Evolutionary conservation across 2,329 filamentous ascomycete genomes (phyloP).

Genomic region (Domatiomyces catenatus): DNA sequence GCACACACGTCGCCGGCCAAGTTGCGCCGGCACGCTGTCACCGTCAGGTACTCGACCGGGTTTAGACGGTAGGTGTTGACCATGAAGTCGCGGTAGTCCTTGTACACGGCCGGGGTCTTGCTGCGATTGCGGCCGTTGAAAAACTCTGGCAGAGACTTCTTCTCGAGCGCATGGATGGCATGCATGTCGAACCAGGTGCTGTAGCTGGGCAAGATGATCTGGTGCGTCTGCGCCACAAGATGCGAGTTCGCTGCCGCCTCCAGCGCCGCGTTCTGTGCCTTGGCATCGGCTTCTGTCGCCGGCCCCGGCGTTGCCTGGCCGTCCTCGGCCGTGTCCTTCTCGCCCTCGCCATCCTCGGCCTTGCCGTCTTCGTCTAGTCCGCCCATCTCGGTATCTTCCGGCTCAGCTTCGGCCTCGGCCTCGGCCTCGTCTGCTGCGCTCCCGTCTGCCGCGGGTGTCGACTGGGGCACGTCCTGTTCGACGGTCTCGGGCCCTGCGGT

Average conservation of each 20-base stretch:
- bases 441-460: slow-evolving; percentile 42
- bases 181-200: slow-evolving; percentile 99
- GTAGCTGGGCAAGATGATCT: slow-evolving; percentile 93
- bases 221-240: slow-evolving; percentile 81
- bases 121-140: slow-evolving; percentile 97
- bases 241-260: slow-evolving; percentile 83
- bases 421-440: slow-evolving; percentile 23
- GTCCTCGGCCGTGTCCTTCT: slow-evolving; percentile 31
- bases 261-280: slow-evolving; percentile 62
- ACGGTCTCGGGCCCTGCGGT: neutral
- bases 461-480: slow-evolving; percentile 17
- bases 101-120: slow-evolving; percentile 94
- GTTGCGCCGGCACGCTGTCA: slow-evolving; percentile 89
- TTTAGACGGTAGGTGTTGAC: slow-evolving; percentile 97
- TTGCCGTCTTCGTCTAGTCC: slow-evolving; percentile 38
- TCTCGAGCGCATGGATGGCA: slow-evolving; percentile 74
- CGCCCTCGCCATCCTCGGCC: slow-evolving; percentile 22
- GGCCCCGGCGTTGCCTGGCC: slow-evolving; percentile 21
- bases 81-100: slow-evolving; percentile 99
- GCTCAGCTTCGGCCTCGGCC: slow-evolving; percentile 37
- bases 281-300: slow-evolving; percentile 35
- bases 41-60: slow-evolving; percentile 87
- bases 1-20: slow-evolving; percentile 94
- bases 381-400: slow-evolving; percentile 67
- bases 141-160: slow-evolving; percentile 90